Evolutionary conservation across 768 basidiomycete genomes (phyloP).

Genomic region (Phlegmacium glaucopus): DNA sequence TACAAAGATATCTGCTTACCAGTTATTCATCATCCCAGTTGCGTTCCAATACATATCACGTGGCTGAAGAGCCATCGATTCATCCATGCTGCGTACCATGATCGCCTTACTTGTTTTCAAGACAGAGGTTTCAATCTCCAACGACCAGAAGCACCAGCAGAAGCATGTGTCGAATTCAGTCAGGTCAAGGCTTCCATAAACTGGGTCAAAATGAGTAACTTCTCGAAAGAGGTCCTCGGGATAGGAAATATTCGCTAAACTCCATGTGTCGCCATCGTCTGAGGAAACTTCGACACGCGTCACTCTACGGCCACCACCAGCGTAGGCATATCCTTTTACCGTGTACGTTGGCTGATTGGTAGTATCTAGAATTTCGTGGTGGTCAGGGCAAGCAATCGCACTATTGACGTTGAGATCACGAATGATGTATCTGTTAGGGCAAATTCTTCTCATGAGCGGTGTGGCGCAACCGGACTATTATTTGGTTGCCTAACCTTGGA

Average conservation of each 20-base stretch:
- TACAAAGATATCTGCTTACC: conserved; percentile 30
- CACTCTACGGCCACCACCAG: conserved; percentile 56
- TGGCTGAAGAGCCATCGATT: conserved; percentile 45
- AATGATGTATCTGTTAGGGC: conserved; percentile 30
- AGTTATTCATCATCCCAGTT: conserved; percentile 63
- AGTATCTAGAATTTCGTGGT: conserved; percentile 41
- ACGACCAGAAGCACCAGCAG: conserved; percentile 63
- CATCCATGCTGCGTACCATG: conserved; percentile 54
- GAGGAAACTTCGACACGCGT: conserved; percentile 56
- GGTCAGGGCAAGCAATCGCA: conserved; percentile 52
- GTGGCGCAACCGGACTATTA: too few species aligned
- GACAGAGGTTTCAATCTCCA: conserved; percentile 30
- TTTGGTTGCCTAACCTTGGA: conserved; percentile 28
- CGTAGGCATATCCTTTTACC: conserved; percentile 57
- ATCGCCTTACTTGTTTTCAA: conserved; percentile 36
- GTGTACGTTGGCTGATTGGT: conserved; percentile 28
- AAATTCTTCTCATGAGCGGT: too few species aligned
- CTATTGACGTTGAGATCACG: conserved; percentile 61
- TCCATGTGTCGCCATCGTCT: conserved; percentile 51
- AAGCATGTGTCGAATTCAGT: conserved; percentile 48
- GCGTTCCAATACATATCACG: conserved; percentile 58
- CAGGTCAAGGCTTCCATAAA: conserved; percentile 50
- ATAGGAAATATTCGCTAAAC: conserved; percentile 34
- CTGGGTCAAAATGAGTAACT: conserved; percentile 27
- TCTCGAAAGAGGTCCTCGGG: conserved; percentile 51